Percentiles rank a stretch among this genome's conserved stretches.
Evolutionary conservation across 108 stramenopile genomes (phyloP).

Genomic region (Stephanodiscus triporus): DNA sequence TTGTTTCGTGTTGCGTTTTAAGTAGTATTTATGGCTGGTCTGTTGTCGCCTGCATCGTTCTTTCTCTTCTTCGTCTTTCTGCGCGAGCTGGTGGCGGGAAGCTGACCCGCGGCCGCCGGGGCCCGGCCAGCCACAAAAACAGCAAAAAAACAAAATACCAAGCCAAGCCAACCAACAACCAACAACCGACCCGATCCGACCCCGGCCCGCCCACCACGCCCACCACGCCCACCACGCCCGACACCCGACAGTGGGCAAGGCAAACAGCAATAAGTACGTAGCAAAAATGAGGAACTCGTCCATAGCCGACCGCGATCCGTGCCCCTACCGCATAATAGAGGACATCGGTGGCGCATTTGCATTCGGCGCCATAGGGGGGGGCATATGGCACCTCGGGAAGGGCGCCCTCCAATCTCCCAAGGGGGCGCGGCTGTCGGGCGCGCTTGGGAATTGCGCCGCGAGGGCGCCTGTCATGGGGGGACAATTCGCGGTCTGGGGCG

Average conservation of each 20-base stretch:
- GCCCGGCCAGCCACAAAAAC: too few relatives aligned
- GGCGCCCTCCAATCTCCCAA: conserved; percentile 84
- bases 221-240: not conserved
- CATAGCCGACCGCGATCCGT: conserved; percentile 94
- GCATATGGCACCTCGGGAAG: conserved; percentile 91
- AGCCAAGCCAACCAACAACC: too few relatives aligned
- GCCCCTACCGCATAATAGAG: conserved; percentile 97
- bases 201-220: not conserved
- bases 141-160: too few relatives aligned
- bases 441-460: conserved; percentile 82
- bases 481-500: conserved; percentile 95
- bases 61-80: too few relatives aligned
- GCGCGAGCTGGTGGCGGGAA: too few relatives aligned
- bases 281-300: conserved; percentile 37
- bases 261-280: not conserved
- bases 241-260: too few relatives aligned
- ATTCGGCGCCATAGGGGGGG: conserved; percentile 94
- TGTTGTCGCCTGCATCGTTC: too few relatives aligned
- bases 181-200: too few relatives aligned
- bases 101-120: too few relatives aligned
- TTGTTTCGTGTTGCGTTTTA: too few relatives aligned
- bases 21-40: too few relatives aligned
- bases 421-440: conserved; percentile 75
- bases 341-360: conserved; percentile 97
- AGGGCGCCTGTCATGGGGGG: conserved; percentile 95